A percentile compares a stretch with the other conserved stretches of the same genome.
These are phyloP conservation scores for Microcyclosporella mali DNA, from an alignment of 2,329 filamentous ascomycete species.

Conservation along the genomic window DNA sequence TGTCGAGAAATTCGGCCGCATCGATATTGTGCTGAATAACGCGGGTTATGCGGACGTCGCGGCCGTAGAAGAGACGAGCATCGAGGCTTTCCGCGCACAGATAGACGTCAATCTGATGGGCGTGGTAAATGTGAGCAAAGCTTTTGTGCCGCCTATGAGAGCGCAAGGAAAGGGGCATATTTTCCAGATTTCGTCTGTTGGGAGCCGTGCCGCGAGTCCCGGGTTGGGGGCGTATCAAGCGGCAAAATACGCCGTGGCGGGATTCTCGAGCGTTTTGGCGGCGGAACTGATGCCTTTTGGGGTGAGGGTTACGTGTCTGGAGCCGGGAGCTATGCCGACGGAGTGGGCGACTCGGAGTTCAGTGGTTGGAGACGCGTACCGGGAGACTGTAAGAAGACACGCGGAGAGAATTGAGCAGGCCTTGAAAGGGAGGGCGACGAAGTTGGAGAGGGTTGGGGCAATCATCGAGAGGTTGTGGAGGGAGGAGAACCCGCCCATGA, in stretches of 20 bases:
- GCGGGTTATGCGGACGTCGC: background rate
- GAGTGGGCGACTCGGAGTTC: background rate
- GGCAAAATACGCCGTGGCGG: background rate
- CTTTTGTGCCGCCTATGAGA: background rate
- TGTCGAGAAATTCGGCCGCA: background rate
- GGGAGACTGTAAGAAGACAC: background rate
- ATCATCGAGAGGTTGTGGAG: slow-evolving; percentile 2
- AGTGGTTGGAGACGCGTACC: background rate
- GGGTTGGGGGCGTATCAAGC: background rate
- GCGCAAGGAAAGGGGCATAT: background rate
- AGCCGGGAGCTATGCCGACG: background rate
- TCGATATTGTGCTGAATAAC: slow-evolving; percentile 1
- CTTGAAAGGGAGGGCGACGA: background rate
- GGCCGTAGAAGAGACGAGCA: background rate
- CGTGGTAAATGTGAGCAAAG: background rate
- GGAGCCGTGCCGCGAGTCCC: background rate
- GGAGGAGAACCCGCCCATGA: slow-evolving; percentile 96
- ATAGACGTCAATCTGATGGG: background rate
- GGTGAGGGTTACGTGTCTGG: background rate
- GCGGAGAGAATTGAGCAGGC: background rate
- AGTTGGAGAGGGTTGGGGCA: background rate
- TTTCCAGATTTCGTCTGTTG: background rate
- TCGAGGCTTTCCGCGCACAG: background rate
- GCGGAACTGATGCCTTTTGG: background rate
- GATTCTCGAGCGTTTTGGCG: background rate